Conservation (phyloP, 257 asterid genomes). For the Salvia splendens region DNA sequence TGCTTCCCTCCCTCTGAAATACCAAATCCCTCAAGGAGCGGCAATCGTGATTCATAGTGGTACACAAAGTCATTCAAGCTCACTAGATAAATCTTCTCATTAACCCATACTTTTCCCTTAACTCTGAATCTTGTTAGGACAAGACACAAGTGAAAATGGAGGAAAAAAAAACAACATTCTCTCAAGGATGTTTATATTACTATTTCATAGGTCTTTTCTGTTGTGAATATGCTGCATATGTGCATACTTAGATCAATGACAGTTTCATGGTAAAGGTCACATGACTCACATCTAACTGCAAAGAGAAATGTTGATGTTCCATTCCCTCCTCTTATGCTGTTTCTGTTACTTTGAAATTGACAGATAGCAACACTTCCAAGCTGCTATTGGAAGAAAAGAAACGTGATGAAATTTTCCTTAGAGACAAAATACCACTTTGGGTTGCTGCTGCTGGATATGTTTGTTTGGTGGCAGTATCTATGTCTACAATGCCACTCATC, state of each 20-base stretch:
- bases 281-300: neutral
- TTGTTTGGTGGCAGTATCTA: slow-evolving; percentile 82
- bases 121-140: slow-evolving; percentile 12
- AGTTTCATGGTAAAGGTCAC: neutral
- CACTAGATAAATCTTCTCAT: slow-evolving; percentile 2
- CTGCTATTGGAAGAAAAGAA: slow-evolving; percentile 58
- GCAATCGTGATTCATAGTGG: neutral
- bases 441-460: slow-evolving; percentile 85
- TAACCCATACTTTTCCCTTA: neutral
- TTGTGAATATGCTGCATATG: slow-evolving; percentile 1
- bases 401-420: slow-evolving; percentile 67
- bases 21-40: neutral
- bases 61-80: slow-evolving; percentile 15
- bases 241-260: neutral
- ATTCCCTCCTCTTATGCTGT: neutral
- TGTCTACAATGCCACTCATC: slow-evolving; percentile 67
- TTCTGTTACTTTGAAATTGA: slow-evolving; percentile 7
- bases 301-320: neutral
- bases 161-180: neutral
- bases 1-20: slow-evolving; percentile 16
- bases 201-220: neutral
- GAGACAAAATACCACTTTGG: slow-evolving; percentile 81
- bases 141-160: slow-evolving; percentile 7
- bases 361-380: slow-evolving; percentile 59
- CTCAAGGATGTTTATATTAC: neutral